Conservation (phyloP, 2,329 filamentous ascomycete genomes). For the Raffaelea deltoideospora region DNA sequence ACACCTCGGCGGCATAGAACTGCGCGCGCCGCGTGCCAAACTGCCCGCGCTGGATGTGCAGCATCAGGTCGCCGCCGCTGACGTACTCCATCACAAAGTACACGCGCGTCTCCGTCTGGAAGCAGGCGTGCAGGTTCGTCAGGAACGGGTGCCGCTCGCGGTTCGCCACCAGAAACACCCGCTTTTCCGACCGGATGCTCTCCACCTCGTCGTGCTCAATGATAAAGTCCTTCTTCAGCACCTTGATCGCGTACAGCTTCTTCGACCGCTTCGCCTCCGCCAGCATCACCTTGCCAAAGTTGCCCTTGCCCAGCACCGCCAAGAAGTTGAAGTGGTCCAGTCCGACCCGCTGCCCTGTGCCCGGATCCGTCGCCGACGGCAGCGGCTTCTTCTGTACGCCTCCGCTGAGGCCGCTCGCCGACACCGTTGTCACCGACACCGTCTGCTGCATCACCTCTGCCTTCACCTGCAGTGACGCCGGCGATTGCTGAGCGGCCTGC, state of each 20-base stretch:
- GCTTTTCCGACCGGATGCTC: constrained; percentile 92
- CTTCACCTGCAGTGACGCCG: constrained; percentile 22
- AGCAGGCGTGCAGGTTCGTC: constrained; percentile 89
- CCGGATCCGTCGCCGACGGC: constrained; percentile 55
- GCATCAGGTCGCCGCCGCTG: constrained; percentile 94
- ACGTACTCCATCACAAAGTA: constrained; percentile 99
- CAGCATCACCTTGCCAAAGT: constrained; percentile 99
- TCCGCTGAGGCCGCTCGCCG: constrained; percentile 13
- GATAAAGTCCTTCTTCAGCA: constrained; percentile 99
- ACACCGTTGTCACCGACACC: constrained; percentile 18
- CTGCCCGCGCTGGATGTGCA: constrained; percentile 93
- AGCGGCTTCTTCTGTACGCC: constrained; percentile 38
- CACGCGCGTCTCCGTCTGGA: constrained; percentile 94
- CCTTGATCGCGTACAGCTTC: constrained; percentile 94
- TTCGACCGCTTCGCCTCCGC: constrained; percentile 89
- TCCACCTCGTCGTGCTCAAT: constrained; percentile 99
- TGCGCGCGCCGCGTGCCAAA: constrained; percentile 94
- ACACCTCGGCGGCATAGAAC: constrained; percentile 98
- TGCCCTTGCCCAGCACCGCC: constrained; percentile 93
- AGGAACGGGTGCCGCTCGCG: constrained; percentile 94
- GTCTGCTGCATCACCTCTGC: constrained; percentile 22
- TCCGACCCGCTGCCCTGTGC: constrained; percentile 73
- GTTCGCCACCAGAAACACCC: constrained; percentile 93
- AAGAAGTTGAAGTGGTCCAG: constrained; percentile 99
- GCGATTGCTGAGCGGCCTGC: too few species aligned